phyloP scores from a whole-genome alignment of 1,284 basidiomycete genomes.

The Leccinum proximum region DNA sequence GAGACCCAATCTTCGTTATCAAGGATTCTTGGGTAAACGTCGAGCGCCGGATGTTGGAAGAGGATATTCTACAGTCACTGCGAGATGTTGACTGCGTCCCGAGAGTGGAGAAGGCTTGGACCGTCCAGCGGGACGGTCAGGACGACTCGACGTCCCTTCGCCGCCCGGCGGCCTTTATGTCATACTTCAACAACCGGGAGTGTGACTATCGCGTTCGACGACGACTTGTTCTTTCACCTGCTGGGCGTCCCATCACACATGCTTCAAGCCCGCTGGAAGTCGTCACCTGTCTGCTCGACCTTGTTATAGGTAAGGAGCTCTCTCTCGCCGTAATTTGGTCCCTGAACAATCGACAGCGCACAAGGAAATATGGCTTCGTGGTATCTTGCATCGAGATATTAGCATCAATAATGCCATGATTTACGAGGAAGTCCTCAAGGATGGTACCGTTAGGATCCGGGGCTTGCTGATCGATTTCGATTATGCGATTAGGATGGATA shows the following conservation, averaged over 20 bases:
- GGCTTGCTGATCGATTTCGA: conserved; percentile 1
- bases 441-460: not conserved
- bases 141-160: not conserved
- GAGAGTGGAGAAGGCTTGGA: conserved; percentile 2
- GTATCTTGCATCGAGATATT: conserved; percentile 1
- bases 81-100: not conserved
- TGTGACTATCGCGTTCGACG: not conserved
- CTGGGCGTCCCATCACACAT: not conserved
- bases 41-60: not conserved
- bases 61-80: not conserved
- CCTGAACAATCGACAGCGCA: not conserved
- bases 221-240: not conserved
- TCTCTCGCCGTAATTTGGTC: not conserved
- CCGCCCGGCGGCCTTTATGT: not conserved
- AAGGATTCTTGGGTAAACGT: conserved; percentile 1
- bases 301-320: not conserved
- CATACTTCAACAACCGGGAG: not conserved
- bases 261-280: not conserved
- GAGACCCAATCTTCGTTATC: not conserved
- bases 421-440: not conserved
- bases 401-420: conserved; percentile 4
- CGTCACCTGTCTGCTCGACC: not conserved
- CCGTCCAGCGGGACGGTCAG: not conserved
- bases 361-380: not conserved
- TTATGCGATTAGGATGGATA: not conserved